Conservation (phyloP, 306 rosid genomes). For the Citrullus colocynthis region DNA sequence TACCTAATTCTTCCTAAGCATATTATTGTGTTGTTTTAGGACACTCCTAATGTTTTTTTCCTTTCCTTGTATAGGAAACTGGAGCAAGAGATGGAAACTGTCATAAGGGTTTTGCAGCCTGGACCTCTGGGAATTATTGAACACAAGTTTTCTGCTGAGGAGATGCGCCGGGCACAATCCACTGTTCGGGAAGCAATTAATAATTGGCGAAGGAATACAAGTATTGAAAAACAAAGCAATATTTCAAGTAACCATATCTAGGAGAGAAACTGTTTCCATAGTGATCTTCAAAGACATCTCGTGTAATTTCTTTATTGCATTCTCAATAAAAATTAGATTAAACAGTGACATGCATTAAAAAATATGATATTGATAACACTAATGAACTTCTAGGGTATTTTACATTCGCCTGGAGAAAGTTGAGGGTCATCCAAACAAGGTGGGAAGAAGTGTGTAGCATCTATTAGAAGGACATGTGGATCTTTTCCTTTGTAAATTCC, state of each 20-base stretch:
- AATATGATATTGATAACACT: not conserved
- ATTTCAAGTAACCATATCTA: slow-evolving; percentile 38
- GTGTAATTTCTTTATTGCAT: not conserved
- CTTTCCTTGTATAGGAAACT: slow-evolving; percentile 33
- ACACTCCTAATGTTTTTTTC: not conserved
- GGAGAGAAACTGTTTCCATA: slow-evolving; percentile 17
- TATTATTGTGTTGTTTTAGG: not conserved
- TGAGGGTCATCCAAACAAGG: not conserved
- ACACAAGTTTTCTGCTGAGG: slow-evolving; percentile 74
- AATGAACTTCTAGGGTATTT: not conserved
- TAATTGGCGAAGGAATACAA: slow-evolving; percentile 60
- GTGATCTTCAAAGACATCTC: not conserved
- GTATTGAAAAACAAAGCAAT: slow-evolving; percentile 19
- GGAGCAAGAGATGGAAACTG: slow-evolving; percentile 87
- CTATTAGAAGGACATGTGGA: not conserved
- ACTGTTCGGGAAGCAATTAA: slow-evolving; percentile 51
- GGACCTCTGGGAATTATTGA: slow-evolving; percentile 84
- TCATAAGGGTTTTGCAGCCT: slow-evolving; percentile 73
- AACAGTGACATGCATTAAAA: not conserved
- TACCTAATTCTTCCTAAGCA: not conserved
- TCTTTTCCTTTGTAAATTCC: not conserved
- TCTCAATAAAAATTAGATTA: not conserved
- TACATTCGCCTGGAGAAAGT: not conserved
- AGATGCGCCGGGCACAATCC: slow-evolving; percentile 44
- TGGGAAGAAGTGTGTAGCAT: not conserved